phyloP scores from a whole-genome alignment of 805 yeast genomes.

The Cyberlindnera xishuangbannaensis region DNA sequence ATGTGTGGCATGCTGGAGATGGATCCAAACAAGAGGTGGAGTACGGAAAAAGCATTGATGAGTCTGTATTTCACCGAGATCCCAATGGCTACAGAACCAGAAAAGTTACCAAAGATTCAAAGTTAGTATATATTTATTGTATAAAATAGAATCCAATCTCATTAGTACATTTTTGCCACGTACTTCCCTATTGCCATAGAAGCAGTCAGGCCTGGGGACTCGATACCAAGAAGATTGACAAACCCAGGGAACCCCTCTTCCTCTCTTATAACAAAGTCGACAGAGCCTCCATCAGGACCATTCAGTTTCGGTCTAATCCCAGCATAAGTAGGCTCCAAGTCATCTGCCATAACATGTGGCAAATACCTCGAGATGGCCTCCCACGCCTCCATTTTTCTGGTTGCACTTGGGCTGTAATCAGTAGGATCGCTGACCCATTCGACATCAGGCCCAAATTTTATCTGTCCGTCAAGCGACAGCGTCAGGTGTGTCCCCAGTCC shows the following conservation, averaged over 20 bases:
- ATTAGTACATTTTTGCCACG: constrained; percentile 36
- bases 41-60: constrained; percentile 55
- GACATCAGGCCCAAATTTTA: constrained; percentile 84
- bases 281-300: constrained; percentile 43
- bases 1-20: constrained; percentile 66
- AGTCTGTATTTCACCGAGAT: constrained; percentile 64
- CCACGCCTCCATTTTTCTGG: constrained; percentile 49
- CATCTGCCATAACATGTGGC: constrained; percentile 47
- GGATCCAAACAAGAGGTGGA: constrained; percentile 73
- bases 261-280: constrained; percentile 68
- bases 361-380: constrained; percentile 56
- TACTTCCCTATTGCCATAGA: constrained; percentile 78
- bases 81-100: constrained; percentile 70
- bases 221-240: constrained; percentile 75
- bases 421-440: constrained; percentile 60
- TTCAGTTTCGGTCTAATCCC: constrained; percentile 81
- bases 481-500: constrained; percentile 88
- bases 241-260: constrained; percentile 75
- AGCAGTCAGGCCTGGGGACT: constrained; percentile 86
- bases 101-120: constrained; percentile 47
- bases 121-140: no score
- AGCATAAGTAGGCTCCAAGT: constrained; percentile 60
- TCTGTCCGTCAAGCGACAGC: constrained; percentile 70
- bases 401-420: constrained; percentile 43
- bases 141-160: no score